Base-by-base conservation (phyloP, 169 alveolate genomes). In the Plasmodium inui region DNA sequence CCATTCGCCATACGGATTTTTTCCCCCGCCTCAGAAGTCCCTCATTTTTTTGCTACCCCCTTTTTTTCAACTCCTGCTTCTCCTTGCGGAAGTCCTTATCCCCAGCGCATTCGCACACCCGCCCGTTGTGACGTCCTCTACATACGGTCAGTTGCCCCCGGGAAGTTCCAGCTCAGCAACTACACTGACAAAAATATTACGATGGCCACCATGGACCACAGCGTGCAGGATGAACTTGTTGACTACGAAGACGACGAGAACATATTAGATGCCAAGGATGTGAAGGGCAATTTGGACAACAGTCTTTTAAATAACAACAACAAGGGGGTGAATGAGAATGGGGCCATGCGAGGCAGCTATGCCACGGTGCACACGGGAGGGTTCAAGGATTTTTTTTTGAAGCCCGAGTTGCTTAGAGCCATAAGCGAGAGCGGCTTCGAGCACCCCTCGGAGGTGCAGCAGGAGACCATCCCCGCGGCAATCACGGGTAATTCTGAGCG, bases 381-480 rank as follows among this genome's bases (percentile, higher is more conserved):
- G 0, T 98, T 98, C 97, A 98, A 99, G 92, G 99, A 99, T 93
- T 98, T 99, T 97, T 97, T 98, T 83, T 97, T 99, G 94, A 98
- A 98, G 95, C 99, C 99, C 19, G 99, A 99, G 95, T 97, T 99
- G 44, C 96, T 98, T 82, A 97, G 99, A 84, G 99, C 99, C 30
- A 98, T 99, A 71, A 98, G 98, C 80, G 99, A 98, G 88, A 99
- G 99, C 72, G 99, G 99, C 26, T 99, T 99, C 94, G 99, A 99
- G 95, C 99, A 98, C 95, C 99, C 99, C 19, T 98, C 99, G 19
- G 99, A 99, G 94, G 99, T 99, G 55, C 99, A 99, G 94, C 99
- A 99, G 95, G 99, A 99, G 96, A 98, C 99, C 90, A 98, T 99
- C 37, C 99, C 99, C 4, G 99, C 98, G 85, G 99, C 99, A 37